Percentiles rank a stretch among this genome's conserved stretches.
These are phyloP conservation scores for Metschnikowia henanensis DNA, from an alignment of 805 yeast genomes.

Conservation along the genomic window DNA sequence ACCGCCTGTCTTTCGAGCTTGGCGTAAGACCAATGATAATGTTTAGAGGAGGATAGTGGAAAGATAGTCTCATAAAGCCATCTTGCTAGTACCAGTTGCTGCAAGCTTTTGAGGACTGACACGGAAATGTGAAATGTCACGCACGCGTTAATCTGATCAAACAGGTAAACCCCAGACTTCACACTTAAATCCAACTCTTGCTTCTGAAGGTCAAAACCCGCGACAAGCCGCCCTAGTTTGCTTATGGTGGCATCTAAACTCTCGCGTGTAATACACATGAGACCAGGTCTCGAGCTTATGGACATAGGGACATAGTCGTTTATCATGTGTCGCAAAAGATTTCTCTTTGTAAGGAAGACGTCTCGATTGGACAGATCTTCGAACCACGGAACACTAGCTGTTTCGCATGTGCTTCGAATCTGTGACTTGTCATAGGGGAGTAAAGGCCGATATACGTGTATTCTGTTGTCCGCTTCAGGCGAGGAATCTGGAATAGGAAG, in stretches of 20 bases:
- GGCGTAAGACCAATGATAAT: constrained; percentile 42
- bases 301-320: constrained; percentile 25
- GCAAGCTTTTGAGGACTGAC: not conserved
- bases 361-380: constrained; percentile 69
- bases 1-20: constrained; percentile 33
- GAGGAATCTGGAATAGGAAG: constrained; percentile 26
- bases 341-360: constrained; percentile 54
- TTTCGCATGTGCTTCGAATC: constrained; percentile 46
- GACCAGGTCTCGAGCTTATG: constrained; percentile 8
- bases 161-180: not conserved
- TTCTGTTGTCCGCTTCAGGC: constrained; percentile 20
- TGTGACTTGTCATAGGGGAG: constrained; percentile 44
- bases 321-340: constrained; percentile 46
- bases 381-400: constrained; percentile 53
- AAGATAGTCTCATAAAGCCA: constrained; percentile 27
- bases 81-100: constrained; percentile 24
- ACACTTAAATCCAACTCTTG: not conserved
- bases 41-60: constrained; percentile 32
- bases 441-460: constrained; percentile 51
- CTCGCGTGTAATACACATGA: constrained; percentile 5
- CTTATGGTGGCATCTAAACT: constrained; percentile 14
- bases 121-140: constrained; percentile 3
- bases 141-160: not conserved
- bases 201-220: constrained; percentile 4
- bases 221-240: constrained; percentile 8